A percentile compares a stretch with the other conserved stretches of the same genome.
phyloP scores from a whole-genome alignment of 129 eudicot genomes.

The Artemisia argyi region DNA sequence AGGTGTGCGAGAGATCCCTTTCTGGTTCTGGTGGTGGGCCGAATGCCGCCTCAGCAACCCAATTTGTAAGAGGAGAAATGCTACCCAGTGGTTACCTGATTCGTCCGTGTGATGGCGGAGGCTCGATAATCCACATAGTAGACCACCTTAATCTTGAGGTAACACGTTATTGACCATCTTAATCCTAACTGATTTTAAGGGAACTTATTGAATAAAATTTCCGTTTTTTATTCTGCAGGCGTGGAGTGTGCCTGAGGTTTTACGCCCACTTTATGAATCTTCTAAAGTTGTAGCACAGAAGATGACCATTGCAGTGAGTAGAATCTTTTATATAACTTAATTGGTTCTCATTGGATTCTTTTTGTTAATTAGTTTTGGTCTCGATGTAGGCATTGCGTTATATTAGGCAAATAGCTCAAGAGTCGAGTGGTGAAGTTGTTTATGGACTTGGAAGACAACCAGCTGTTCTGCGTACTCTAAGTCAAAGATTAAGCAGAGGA shows the following conservation, averaged over 20 bases:
- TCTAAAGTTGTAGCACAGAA: slow-evolving; percentile 89
- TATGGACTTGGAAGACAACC: slow-evolving; percentile 96
- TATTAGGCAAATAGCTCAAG: slow-evolving; percentile 86
- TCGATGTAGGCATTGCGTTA: slow-evolving; percentile 66
- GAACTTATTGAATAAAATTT: not conserved
- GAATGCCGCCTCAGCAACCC: slow-evolving; percentile 65
- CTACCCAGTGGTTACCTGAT: slow-evolving; percentile 94
- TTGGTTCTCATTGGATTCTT: not conserved
- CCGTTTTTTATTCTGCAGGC: slow-evolving; percentile 44
- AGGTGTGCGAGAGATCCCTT: slow-evolving; percentile 98
- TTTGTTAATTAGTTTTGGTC: not conserved
- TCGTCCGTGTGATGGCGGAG: slow-evolving; percentile 98
- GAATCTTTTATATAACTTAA: not conserved
- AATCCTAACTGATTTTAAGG: slow-evolving; percentile 13
- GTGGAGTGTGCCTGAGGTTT: slow-evolving; percentile 95
- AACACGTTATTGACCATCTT: not conserved
- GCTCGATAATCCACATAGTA: slow-evolving; percentile 94
- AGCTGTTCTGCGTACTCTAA: slow-evolving; percentile 82
- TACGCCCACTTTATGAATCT: slow-evolving; percentile 96
- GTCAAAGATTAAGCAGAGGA: slow-evolving; percentile 94
- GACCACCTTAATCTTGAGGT: slow-evolving; percentile 87
- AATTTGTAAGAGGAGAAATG: slow-evolving; percentile 85
- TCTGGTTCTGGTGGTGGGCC: slow-evolving; percentile 97
- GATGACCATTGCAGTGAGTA: slow-evolving; percentile 88
- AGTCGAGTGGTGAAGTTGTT: slow-evolving; percentile 81